A percentile compares a stretch with the other conserved stretches of the same genome.
These are phyloP conservation scores for Eucalyptus regnans DNA, from an alignment of 345 rosid genomes.

Conservation along the genomic window DNA sequence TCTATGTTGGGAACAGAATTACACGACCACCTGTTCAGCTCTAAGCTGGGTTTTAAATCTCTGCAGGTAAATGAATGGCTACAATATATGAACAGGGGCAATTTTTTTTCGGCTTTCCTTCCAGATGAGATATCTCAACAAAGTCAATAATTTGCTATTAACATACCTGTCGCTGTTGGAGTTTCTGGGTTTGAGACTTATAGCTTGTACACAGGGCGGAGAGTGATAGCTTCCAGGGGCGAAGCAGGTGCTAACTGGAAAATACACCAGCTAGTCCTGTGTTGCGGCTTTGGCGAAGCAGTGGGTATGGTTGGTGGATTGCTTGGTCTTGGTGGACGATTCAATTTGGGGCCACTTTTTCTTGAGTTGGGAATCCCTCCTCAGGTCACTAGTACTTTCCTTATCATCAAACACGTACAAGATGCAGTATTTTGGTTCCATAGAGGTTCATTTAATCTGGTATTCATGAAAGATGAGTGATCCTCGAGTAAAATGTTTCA, in stretches of 20 bases:
- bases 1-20: constrained; percentile 8
- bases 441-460: background rate
- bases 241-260: constrained; percentile 9
- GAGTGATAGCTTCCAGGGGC: constrained; percentile 24
- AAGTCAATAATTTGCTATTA: background rate
- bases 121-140: background rate
- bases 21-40: constrained; percentile 21
- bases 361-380: constrained; percentile 33
- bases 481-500: background rate
- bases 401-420: background rate
- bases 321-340: constrained; percentile 39
- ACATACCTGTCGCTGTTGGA: constrained; percentile 14
- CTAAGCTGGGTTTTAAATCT: constrained; percentile 16
- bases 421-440: background rate
- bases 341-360: constrained; percentile 27
- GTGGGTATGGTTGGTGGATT: constrained; percentile 31
- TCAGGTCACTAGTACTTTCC: constrained; percentile 5
- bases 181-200: constrained; percentile 16
- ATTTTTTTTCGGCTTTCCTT: background rate
- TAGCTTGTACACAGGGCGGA: constrained; percentile 16
- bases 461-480: background rate
- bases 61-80: constrained; percentile 11
- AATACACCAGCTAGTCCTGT: constrained; percentile 8
- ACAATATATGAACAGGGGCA: background rate
- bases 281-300: constrained; percentile 11